A percentile compares a stretch with the other conserved stretches of the same genome.
Evolutionary conservation across 176 grass and related monocot genomes (phyloP).

Genomic region (Hsuehochloa calcarea): DNA sequence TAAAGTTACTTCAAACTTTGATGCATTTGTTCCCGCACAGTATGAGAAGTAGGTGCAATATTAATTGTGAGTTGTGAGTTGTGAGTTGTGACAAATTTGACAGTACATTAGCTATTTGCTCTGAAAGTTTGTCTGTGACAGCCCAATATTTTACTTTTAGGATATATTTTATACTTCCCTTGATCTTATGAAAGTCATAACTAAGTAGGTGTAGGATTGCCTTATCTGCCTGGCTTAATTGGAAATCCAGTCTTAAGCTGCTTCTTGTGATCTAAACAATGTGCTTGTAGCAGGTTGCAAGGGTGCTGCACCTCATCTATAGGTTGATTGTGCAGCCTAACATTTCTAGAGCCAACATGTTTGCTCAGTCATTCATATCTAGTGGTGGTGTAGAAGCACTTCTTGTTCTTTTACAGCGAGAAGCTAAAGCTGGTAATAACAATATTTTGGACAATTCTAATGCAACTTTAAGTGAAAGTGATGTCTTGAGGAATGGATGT

Average conservation of each 20-base stretch:
- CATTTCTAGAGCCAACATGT: conserved; percentile 73
- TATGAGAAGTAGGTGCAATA: neutral
- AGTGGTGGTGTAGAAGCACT: conserved; percentile 82
- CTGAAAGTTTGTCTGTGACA: conserved; percentile 11
- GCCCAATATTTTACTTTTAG: neutral
- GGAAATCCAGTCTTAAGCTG: neutral
- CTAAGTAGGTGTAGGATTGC: conserved; percentile 2
- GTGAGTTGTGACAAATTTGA: neutral
- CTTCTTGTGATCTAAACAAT: conserved; percentile 27
- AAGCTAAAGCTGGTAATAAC: conserved; percentile 78
- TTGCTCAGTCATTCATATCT: conserved; percentile 89
- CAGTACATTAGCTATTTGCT: neutral
- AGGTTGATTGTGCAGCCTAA: conserved; percentile 95
- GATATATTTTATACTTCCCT: neutral
- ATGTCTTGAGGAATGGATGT: conserved; percentile 22
- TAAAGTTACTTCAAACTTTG: neutral
- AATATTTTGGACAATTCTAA: conserved; percentile 56
- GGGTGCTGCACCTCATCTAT: conserved; percentile 93
- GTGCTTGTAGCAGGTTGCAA: conserved; percentile 77
- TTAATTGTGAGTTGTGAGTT: neutral
- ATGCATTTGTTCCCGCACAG: neutral
- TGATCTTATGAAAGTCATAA: conserved; percentile 19
- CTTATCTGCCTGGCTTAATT: conserved; percentile 12
- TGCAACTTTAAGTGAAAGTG: conserved; percentile 36
- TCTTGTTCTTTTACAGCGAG: conserved; percentile 87